A percentile compares a stretch with the other conserved stretches of the same genome.
phyloP scores from a whole-genome alignment of 805 yeast genomes.

The Sugiyamaella mastotermitis region DNA sequence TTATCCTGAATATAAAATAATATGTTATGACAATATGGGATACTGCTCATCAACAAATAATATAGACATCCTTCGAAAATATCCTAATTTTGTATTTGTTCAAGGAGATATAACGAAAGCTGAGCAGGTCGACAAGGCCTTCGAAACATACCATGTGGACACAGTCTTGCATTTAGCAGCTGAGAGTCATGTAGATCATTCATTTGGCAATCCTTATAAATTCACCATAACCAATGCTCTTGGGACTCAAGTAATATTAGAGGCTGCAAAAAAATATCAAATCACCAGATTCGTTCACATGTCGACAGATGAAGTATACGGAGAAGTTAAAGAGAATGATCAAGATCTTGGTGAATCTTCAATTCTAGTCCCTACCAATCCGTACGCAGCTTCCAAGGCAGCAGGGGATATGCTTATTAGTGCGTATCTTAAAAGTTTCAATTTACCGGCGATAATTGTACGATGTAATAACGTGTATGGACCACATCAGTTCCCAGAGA shows the following conservation, averaged over 20 bases:
- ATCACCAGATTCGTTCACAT: slow-evolving; percentile 37
- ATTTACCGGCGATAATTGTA: slow-evolving; percentile 37
- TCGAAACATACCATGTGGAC: slow-evolving; percentile 24
- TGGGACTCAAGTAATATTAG: slow-evolving; percentile 44
- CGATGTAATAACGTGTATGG: slow-evolving; percentile 52
- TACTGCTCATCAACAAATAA: slow-evolving; percentile 39
- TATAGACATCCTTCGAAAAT: slow-evolving; percentile 24
- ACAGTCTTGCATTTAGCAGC: slow-evolving; percentile 50
- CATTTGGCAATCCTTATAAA: slow-evolving; percentile 39
- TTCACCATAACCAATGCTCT: slow-evolving; percentile 42
- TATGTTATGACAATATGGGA: slow-evolving; percentile 42
- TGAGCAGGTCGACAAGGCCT: slow-evolving; percentile 20
- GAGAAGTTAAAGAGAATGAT: slow-evolving; percentile 33
- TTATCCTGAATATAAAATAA: slow-evolving; percentile 30
- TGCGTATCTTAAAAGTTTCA: slow-evolving; percentile 40
- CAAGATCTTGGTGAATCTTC: slow-evolving; percentile 32
- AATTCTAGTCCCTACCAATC: slow-evolving; percentile 45
- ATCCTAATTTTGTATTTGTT: slow-evolving; percentile 24
- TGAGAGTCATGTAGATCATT: slow-evolving; percentile 48
- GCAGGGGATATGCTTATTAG: slow-evolving; percentile 43
- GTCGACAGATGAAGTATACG: slow-evolving; percentile 58
- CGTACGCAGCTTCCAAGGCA: slow-evolving; percentile 54
- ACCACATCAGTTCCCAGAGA: slow-evolving; percentile 49
- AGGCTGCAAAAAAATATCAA: slow-evolving; percentile 29
- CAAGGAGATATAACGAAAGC: slow-evolving; percentile 34